Conservation (phyloP, 257 asterid species). For the Solanum paucissectum region DNA sequence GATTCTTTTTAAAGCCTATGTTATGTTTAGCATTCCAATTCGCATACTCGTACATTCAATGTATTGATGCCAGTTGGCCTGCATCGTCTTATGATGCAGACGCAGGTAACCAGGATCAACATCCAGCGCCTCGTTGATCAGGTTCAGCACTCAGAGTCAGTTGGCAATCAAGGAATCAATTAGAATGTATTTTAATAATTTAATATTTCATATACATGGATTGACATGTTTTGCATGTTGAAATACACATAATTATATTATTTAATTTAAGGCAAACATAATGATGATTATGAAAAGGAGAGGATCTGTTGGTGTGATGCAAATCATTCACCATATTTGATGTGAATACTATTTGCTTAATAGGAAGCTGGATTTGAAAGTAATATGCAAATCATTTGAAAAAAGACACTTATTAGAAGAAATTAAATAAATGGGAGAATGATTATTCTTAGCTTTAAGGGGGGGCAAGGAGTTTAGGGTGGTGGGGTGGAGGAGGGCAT, state of each 20-base stretch:
- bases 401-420: background rate
- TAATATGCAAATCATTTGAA: slow-evolving; percentile 47
- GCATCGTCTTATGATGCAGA: too few species aligned
- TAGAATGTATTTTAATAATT: background rate
- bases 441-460: slow-evolving; percentile 69
- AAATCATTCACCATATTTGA: slow-evolving; percentile 57
- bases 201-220: background rate
- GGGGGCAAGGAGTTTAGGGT: slow-evolving; percentile 36
- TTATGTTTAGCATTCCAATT: too few species aligned
- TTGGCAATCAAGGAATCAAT: background rate
- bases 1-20: too few species aligned
- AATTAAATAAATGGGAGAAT: slow-evolving; percentile 18
- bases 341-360: slow-evolving; percentile 42
- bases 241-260: background rate
- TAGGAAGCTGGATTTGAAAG: slow-evolving; percentile 72
- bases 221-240: slow-evolving; percentile 7
- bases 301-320: slow-evolving; percentile 36
- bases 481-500: slow-evolving; percentile 23
- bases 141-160: too few species aligned
- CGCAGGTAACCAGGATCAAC: too few species aligned
- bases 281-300: background rate
- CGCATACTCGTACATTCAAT: too few species aligned
- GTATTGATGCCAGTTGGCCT: too few species aligned
- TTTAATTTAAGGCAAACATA: background rate
- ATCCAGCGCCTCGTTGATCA: too few species aligned